These are phyloP conservation scores for Cercospora sp. DNA, from an alignment of 2,329 filamentous ascomycete species.

Conservation along the genomic window DNA sequence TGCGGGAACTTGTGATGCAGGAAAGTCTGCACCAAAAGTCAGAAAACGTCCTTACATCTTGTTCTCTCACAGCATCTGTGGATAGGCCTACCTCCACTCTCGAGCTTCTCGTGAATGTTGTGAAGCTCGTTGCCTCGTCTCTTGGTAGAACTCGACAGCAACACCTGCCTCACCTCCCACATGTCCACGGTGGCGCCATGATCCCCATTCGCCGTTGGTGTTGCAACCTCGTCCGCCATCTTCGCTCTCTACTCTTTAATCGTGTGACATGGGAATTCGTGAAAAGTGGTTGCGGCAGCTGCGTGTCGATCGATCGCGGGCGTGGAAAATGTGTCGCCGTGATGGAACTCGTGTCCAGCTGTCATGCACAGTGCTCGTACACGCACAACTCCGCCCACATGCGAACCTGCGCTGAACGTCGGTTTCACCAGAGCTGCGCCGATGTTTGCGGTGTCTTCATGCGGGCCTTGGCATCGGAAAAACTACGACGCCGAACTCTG, in stretches of 20 bases:
- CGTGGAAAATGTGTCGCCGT: not conserved
- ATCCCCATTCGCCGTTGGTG: not conserved
- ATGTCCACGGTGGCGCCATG: conserved; percentile 25
- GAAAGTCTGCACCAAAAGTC: conserved; percentile 23
- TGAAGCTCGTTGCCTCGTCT: conserved; percentile 48
- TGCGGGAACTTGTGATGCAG: conserved; percentile 29
- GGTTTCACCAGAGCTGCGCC: conserved; percentile 23
- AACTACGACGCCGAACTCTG: conserved; percentile 7
- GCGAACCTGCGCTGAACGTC: not conserved
- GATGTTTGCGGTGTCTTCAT: conserved; percentile 16
- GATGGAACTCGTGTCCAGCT: not conserved
- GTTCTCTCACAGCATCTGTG: conserved; percentile 1
- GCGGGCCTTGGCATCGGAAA: conserved; percentile 4
- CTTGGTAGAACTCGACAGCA: conserved; percentile 53
- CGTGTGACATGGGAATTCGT: conserved; percentile 1
- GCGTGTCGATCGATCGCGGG: not conserved
- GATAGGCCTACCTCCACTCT: conserved; percentile 44
- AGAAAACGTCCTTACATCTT: conserved; percentile 15
- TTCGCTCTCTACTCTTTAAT: conserved; percentile 10
- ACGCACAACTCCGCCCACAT: not conserved
- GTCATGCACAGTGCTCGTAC: not conserved
- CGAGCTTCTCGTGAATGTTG: conserved; percentile 46
- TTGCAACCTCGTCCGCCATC: conserved; percentile 18
- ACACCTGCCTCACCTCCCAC: conserved; percentile 38
- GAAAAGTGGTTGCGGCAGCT: not conserved